These are phyloP conservation scores for Diplodia intermedia DNA, from an alignment of 2,329 filamentous ascomycete genomes.

Conservation along the genomic window DNA sequence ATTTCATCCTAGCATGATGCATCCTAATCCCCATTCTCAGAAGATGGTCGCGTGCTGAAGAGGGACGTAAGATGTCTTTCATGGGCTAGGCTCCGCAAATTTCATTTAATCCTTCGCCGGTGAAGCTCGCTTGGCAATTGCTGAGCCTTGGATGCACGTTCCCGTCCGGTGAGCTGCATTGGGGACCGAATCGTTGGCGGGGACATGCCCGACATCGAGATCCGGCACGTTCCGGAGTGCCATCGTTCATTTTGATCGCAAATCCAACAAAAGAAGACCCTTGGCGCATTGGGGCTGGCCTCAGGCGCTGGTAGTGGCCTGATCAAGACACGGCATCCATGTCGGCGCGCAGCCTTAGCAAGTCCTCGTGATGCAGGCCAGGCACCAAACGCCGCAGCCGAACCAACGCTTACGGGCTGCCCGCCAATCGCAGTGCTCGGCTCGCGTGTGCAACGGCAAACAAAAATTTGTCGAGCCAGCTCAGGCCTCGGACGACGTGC, in stretches of 20 bases:
- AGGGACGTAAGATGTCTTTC: not conserved
- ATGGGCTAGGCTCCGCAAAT: not conserved
- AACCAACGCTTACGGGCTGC: not conserved
- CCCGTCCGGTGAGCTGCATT: not conserved
- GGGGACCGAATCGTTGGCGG: not conserved
- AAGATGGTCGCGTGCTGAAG: not conserved
- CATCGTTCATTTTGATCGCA: not conserved
- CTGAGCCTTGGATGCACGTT: not conserved
- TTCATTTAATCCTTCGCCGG: not conserved
- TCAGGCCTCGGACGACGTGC: not conserved
- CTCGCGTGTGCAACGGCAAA: not conserved
- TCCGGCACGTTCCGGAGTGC: conserved; percentile 13
- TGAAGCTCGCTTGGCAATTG: conserved; percentile 1
- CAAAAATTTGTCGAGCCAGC: not conserved
- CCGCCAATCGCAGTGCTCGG: not conserved
- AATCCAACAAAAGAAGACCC: not conserved
- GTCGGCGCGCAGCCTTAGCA: conserved; percentile 5
- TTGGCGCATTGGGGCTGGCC: not conserved
- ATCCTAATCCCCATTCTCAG: not conserved
- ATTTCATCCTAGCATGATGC: not conserved
- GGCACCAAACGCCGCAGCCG: conserved; percentile 12
- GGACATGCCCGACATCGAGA: not conserved
- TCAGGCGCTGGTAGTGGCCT: not conserved
- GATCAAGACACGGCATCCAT: conserved; percentile 18
- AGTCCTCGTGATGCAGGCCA: conserved; percentile 24